Percentiles rank a stretch among this genome's conserved stretches.
Evolutionary conservation across 768 basidiomycete species (phyloP).

Genomic region (Neoboletus magnificus): DNA sequence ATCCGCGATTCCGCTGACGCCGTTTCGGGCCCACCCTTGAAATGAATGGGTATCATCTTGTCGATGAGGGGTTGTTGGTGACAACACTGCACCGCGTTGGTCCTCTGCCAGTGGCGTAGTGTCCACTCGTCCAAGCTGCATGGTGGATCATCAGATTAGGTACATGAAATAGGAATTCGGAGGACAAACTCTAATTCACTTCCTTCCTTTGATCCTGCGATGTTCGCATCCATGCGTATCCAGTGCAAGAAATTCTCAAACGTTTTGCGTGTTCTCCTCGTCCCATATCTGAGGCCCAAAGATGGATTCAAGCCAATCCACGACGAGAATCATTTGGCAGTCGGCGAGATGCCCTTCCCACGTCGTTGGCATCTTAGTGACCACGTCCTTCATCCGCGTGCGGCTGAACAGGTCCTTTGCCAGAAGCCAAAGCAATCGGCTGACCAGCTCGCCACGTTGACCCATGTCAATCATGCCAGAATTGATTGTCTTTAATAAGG

Average conservation of each 20-base stretch:
- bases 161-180: background rate
- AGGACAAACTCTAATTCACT: background rate
- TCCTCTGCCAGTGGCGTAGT: too few species aligned
- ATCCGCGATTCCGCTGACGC: too few species aligned
- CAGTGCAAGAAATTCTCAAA: background rate
- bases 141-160: background rate
- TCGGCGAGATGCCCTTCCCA: too few species aligned
- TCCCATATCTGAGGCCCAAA: too few species aligned
- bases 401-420: background rate
- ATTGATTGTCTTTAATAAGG: background rate
- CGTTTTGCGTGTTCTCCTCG: background rate
- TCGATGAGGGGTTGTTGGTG: too few species aligned
- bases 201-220: background rate
- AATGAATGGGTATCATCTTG: too few species aligned
- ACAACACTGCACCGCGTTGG: background rate
- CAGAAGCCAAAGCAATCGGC: background rate
- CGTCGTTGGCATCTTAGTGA: background rate
- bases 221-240: too few species aligned
- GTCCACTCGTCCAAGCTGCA: too few species aligned
- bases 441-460: background rate
- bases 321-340: too few species aligned
- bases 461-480: background rate
- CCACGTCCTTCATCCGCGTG: too few species aligned
- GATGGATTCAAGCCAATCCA: too few species aligned
- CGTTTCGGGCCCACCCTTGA: too few species aligned